A percentile compares a stretch with the other conserved stretches of the same genome.
These are phyloP conservation scores for Parachaetomium inaequale DNA, from an alignment of 495 filamentous ascomycete genomes.

Conservation along the genomic window DNA sequence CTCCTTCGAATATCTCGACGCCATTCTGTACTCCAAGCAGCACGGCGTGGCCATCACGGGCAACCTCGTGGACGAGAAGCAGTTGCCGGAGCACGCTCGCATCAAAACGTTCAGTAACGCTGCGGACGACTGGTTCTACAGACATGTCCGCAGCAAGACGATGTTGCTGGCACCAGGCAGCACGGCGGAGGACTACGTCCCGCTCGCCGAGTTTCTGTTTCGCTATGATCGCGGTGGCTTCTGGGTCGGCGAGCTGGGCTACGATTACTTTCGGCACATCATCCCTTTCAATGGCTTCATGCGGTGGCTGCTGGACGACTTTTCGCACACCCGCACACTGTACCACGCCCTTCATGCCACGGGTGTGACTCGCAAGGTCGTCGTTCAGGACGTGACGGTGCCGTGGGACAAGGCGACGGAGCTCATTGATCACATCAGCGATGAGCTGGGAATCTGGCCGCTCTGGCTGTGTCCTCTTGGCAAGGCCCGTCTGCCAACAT, in stretches of 20 bases:
- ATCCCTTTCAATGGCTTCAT: background rate
- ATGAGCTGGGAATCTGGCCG: background rate
- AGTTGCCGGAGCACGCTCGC: background rate
- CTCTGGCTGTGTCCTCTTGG: background rate
- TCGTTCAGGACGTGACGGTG: background rate
- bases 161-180: background rate
- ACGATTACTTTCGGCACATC: background rate
- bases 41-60: background rate
- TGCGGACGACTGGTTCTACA: background rate
- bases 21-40: background rate
- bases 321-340: background rate
- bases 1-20: background rate
- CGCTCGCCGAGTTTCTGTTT: background rate
- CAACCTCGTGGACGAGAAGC: background rate
- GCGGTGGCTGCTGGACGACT: background rate
- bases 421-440: background rate
- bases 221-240: background rate
- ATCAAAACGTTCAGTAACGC: background rate
- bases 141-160: background rate
- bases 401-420: background rate
- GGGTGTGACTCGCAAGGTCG: background rate
- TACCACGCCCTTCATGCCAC: background rate
- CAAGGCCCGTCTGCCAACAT: background rate
- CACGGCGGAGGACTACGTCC: background rate
- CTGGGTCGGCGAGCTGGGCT: background rate